Percentiles rank a stretch among this genome's conserved stretches.
phyloP scores from a whole-genome alignment of 2,329 filamentous ascomycete species.

The Venturia carpophila region DNA sequence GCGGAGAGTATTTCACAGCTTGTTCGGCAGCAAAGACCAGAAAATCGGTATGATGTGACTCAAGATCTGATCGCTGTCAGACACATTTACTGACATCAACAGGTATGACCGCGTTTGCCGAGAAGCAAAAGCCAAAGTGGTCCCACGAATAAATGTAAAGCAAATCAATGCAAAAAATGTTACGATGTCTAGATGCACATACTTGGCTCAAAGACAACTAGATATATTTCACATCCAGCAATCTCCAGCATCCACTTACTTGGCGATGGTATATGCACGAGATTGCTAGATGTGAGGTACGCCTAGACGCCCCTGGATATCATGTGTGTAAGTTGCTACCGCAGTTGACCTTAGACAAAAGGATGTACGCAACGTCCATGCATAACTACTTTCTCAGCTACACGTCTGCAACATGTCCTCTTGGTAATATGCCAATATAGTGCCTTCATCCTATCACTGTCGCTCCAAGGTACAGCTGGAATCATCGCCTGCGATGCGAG shows the following conservation, averaged over 20 bases:
- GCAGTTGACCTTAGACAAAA: too few species aligned
- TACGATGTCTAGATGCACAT: background rate
- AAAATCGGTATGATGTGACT: constrained; percentile 63
- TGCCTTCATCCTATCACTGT: too few species aligned
- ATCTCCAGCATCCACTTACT: background rate
- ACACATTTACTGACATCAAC: constrained; percentile 18
- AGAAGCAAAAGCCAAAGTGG: constrained; percentile 93
- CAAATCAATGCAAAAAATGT: background rate
- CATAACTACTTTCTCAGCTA: too few species aligned
- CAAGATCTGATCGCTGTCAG: too few species aligned
- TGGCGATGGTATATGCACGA: background rate
- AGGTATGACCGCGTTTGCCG: constrained; percentile 84
- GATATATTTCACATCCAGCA: background rate
- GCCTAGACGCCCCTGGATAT: background rate
- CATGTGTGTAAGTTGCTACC: too few species aligned
- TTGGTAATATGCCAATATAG: too few species aligned
- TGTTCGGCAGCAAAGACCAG: constrained; percentile 94
- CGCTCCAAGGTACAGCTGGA: too few species aligned
- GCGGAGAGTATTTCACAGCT: constrained; percentile 79
- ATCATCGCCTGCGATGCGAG: too few species aligned
- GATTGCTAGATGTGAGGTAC: background rate
- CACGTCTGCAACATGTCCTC: too few species aligned
- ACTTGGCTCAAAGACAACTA: background rate
- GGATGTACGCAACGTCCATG: too few species aligned
- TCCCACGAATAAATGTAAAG: constrained; percentile 55